Conservation (phyloP, 2,329 filamentous ascomycete species). For the Botrytis fabae region DNA sequence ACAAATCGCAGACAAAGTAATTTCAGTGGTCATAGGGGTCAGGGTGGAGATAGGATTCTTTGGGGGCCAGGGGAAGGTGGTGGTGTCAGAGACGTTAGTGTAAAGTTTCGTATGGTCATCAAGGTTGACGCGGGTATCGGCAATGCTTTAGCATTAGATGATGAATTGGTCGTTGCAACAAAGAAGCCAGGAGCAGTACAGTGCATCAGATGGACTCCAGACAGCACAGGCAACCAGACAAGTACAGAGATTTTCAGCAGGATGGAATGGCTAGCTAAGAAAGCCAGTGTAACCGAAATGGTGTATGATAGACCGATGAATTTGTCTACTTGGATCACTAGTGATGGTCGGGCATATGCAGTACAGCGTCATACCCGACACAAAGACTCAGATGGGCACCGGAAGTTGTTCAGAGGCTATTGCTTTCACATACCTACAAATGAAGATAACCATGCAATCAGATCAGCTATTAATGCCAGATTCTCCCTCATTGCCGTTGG, state of each 20-base stretch:
- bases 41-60: slow-evolving; percentile 59
- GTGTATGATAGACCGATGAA: slow-evolving; percentile 96
- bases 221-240: slow-evolving; percentile 78
- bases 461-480: slow-evolving; percentile 84
- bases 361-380: slow-evolving; percentile 69
- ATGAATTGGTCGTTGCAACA: slow-evolving; percentile 90
- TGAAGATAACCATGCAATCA: slow-evolving; percentile 61
- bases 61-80: slow-evolving; percentile 79
- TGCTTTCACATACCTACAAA: slow-evolving; percentile 78
- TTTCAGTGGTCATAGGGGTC: slow-evolving; percentile 51
- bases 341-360: slow-evolving; percentile 83
- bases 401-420: slow-evolving; percentile 78
- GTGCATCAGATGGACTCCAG: slow-evolving; percentile 92
- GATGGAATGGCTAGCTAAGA: slow-evolving; percentile 83
- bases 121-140: slow-evolving; percentile 95
- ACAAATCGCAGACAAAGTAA: slow-evolving; percentile 64
- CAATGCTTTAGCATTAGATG: slow-evolving; percentile 82
- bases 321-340: slow-evolving; percentile 87
- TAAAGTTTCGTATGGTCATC: slow-evolving; percentile 96
- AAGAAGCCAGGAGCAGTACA: slow-evolving; percentile 91
- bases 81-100: slow-evolving; percentile 80
- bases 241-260: slow-evolving; percentile 86
- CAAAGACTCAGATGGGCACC: slow-evolving; percentile 47
- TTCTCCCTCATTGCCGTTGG: slow-evolving; percentile 92
- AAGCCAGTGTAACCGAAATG: slow-evolving; percentile 76